Evolutionary conservation across 2,329 filamentous ascomycete genomes (phyloP).

Genomic region (Aureobasidium subglaciale): DNA sequence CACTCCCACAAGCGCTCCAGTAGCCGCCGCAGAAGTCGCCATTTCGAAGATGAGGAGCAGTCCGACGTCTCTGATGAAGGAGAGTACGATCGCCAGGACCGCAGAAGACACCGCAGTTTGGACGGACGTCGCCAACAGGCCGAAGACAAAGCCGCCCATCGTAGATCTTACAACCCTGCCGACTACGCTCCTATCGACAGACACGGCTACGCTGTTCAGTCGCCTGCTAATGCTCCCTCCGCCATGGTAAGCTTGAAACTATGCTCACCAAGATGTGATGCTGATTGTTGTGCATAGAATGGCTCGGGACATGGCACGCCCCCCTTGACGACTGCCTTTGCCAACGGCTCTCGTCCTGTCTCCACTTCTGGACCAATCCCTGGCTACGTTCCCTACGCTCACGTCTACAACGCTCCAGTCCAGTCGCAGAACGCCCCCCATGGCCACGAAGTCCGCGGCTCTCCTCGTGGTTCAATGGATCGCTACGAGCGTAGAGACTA

Average conservation of each 20-base stretch:
- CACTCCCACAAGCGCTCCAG: constrained; percentile 15
- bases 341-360: background rate
- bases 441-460: background rate
- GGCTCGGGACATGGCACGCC: background rate
- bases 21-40: constrained; percentile 20
- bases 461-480: background rate
- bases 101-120: constrained; percentile 7
- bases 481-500: background rate
- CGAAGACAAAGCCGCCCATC: background rate
- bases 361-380: constrained; percentile 18
- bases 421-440: background rate
- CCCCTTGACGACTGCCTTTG: background rate
- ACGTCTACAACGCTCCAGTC: constrained; percentile 25
- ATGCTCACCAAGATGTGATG: background rate
- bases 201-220: background rate
- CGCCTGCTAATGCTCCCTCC: background rate
- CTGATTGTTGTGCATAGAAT: background rate
- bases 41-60: constrained; percentile 21
- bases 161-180: constrained; percentile 13
- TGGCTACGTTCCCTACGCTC: constrained; percentile 30
- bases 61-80: constrained; percentile 17
- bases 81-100: background rate
- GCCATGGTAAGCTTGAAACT: background rate
- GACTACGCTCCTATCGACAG: constrained; percentile 9
- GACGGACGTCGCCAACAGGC: constrained; percentile 1